phyloP scores from a whole-genome alignment of 805 yeast species.

The Nakazawaea holstii region DNA sequence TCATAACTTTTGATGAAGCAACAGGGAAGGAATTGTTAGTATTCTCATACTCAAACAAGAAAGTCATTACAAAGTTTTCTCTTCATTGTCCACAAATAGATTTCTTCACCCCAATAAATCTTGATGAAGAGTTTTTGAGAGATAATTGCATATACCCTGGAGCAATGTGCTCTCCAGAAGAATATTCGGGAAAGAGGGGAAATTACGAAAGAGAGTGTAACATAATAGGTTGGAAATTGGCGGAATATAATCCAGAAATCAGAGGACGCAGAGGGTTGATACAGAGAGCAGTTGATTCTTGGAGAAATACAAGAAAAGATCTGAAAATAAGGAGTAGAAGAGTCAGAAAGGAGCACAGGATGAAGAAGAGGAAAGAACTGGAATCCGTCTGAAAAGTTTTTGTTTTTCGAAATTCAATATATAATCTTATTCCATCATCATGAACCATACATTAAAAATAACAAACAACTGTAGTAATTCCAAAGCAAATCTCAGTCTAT shows the following conservation, averaged over 20 bases:
- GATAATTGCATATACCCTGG: conserved; percentile 43
- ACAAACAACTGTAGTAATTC: too few relatives aligned
- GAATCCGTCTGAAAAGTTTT: background rate
- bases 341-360: conserved; percentile 24
- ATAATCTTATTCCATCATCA: too few relatives aligned
- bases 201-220: conserved; percentile 43
- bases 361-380: background rate
- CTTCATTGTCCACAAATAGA: conserved; percentile 18
- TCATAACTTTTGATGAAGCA: conserved; percentile 15
- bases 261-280: conserved; percentile 38
- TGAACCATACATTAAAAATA: too few relatives aligned
- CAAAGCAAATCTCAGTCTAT: too few relatives aligned
- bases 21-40: conserved; percentile 26
- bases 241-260: conserved; percentile 36
- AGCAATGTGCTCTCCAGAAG: conserved; percentile 37
- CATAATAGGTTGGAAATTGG: conserved; percentile 42
- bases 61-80: conserved; percentile 20
- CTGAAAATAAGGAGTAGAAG: conserved; percentile 36
- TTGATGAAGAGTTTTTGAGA: conserved; percentile 22
- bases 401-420: too few relatives aligned
- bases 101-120: background rate
- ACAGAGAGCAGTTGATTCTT: conserved; percentile 47
- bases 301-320: conserved; percentile 43
- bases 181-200: conserved; percentile 39
- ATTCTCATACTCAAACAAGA: conserved; percentile 25